Evolutionary conservation across 1,284 basidiomycete species (phyloP), one percentile per base, ranked within the genome.

Genomic region (Chondrostereum purpureum): DNA sequence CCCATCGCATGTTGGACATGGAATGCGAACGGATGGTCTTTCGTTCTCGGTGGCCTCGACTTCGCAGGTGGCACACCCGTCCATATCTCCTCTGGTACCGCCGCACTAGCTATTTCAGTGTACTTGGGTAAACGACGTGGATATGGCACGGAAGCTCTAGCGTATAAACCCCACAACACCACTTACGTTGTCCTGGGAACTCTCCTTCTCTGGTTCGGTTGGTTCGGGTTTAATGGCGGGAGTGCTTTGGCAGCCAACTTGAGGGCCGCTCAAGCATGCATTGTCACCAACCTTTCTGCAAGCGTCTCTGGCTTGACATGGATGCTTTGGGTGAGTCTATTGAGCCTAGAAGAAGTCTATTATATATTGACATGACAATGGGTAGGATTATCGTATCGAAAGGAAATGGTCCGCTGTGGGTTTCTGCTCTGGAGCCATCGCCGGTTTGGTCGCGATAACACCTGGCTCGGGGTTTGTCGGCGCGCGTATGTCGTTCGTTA

Each of bases 1-100:
- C 90, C 91, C 5, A 88, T 94, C 55, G 91, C 91, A 0, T 88
- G 83, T 68, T 95, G 93, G 93, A 92, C 92, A 0, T 98, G 94
- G 92, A 93, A 91, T 64, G 50, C 78, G 36, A 80, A 83, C 47
- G 94, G 94, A 18, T 98, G 94, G 94, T 82, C 82, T 1, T 80
- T 71, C 61, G 54, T 73, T 19, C 67, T 91, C 42, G 91, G 91
- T 8, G 88, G 86, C 33, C 84, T 92, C 53, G 91, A 95, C 64
- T 94, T 92, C 53, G 93, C 94, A n/a, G 94, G 94, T 40, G 94
- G 94, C 51, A 92, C 92, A 11, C 93, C 94, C 36, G 92, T 97
- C 39, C 92, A 96, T 63, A 93, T 96, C 56, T 84, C 82, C 39
- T 92, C 89, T 27, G 95, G 94, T 44, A 89, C 87, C 12, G 92